These are phyloP conservation scores for Saccharomyces hybrid DNA, from an alignment of 1,139 yeast species.

Conservation along the genomic window DNA sequence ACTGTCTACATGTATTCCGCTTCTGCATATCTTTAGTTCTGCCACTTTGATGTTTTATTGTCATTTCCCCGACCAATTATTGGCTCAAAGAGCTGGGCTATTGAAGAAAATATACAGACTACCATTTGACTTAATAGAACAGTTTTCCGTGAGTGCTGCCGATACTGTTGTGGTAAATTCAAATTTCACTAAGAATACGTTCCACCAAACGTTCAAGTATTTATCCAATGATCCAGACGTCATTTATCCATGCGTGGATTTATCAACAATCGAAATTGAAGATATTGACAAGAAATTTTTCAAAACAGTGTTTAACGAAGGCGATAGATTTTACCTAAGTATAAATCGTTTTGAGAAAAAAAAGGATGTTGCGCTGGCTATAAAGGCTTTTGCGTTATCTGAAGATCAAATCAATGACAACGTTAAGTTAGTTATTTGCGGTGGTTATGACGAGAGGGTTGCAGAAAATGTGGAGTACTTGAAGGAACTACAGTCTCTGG, in stretches of 20 bases:
- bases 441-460: constrained; percentile 84
- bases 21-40: constrained; percentile 43
- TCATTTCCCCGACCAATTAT: constrained; percentile 87
- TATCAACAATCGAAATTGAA: constrained; percentile 16
- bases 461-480: constrained; percentile 70
- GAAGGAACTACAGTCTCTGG: constrained; percentile 46
- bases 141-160: constrained; percentile 66
- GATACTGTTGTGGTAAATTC: constrained; percentile 85
- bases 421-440: constrained; percentile 60
- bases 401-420: constrained; percentile 19
- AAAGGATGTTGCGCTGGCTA: constrained; percentile 73
- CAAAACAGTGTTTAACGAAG: constrained; percentile 15
- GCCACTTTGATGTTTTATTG: constrained; percentile 68
- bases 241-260: constrained; percentile 82
- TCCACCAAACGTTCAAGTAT: constrained; percentile 51
- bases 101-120: constrained; percentile 59
- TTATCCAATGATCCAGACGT: constrained; percentile 47
- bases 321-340: constrained; percentile 48
- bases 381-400: constrained; percentile 48
- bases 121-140: constrained; percentile 79
- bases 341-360: constrained; percentile 84
- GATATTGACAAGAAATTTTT: constrained; percentile 18
- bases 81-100: constrained; percentile 52
- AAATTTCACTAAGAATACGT: constrained; percentile 66
- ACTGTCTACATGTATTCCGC: constrained; percentile 75